These are phyloP conservation scores for Pythium phragmitis DNA, from an alignment of 352 stramenopile genomes.

Conservation along the genomic window DNA sequence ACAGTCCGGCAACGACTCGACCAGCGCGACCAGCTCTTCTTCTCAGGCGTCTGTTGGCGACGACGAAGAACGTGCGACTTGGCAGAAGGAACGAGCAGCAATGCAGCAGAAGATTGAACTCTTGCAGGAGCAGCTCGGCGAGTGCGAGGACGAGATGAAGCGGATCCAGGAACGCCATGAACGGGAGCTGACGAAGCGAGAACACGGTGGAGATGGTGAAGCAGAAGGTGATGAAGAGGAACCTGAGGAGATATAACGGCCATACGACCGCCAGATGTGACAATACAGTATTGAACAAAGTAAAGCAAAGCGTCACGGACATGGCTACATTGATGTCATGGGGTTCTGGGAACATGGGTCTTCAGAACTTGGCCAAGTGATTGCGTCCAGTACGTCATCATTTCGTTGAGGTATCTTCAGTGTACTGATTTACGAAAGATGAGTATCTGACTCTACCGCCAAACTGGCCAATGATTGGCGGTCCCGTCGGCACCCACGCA, in stretches of 20 bases:
- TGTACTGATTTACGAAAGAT: constrained; percentile 5
- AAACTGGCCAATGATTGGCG: constrained; percentile 3
- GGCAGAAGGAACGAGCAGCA: constrained; percentile 45
- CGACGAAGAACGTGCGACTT: constrained; percentile 28
- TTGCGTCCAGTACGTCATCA: constrained; percentile 4
- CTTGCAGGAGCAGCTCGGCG: constrained; percentile 61
- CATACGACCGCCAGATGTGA: not conserved
- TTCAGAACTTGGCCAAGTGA: not conserved
- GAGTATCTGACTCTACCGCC: not conserved
- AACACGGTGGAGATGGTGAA: not conserved
- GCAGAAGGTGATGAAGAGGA: constrained; percentile 15
- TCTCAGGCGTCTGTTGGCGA: constrained; percentile 17
- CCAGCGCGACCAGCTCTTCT: constrained; percentile 16
- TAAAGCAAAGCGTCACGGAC: not conserved
- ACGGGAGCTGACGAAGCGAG: constrained; percentile 18
- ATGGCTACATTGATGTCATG: not conserved
- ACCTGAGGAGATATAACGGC: constrained; percentile 17
- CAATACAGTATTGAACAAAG: not conserved
- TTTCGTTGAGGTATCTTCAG: constrained; percentile 15
- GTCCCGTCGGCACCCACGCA: not conserved
- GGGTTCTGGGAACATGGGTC: not conserved
- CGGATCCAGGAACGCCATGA: constrained; percentile 66
- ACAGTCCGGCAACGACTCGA: constrained; percentile 32
- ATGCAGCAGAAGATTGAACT: constrained; percentile 62
- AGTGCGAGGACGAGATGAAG: constrained; percentile 85